phyloP scores from a whole-genome alignment of 2,329 filamentous ascomycete species.

The Dryadomyces quercus-mongolicae region DNA sequence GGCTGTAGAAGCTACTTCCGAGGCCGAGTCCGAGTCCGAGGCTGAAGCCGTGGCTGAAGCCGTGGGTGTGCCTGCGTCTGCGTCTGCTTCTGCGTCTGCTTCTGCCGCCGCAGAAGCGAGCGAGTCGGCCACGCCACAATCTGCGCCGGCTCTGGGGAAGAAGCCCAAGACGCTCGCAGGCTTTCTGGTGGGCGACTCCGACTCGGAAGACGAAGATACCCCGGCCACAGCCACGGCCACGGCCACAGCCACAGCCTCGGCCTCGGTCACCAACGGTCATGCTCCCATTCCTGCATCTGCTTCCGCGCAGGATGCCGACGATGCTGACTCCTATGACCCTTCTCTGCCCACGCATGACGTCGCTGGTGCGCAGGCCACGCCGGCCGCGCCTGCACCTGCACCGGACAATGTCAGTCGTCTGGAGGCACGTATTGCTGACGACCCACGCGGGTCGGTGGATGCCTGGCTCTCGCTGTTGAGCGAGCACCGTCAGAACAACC shows the following conservation, averaged over 20 bases:
- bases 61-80: neutral
- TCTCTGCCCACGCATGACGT: constrained; percentile 7
- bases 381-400: constrained; percentile 13
- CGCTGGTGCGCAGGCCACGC: neutral
- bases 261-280: neutral
- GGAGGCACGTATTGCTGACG: constrained; percentile 84
- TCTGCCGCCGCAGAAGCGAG: neutral
- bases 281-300: no score
- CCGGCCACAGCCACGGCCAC: neutral
- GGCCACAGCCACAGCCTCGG: neutral
- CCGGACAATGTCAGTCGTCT: constrained; percentile 68
- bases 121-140: neutral
- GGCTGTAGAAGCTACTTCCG: neutral
- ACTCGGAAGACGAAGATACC: constrained; percentile 35
- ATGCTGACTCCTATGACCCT: constrained; percentile 20
- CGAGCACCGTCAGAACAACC: constrained; percentile 71
- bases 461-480: constrained; percentile 82
- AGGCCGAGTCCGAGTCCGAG: neutral
- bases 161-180: constrained; percentile 51
- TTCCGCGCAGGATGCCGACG: constrained; percentile 15
- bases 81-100: neutral
- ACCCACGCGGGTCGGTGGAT: constrained; percentile 83
- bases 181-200: constrained; percentile 48
- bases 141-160: constrained; percentile 24
- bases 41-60: neutral